Evolutionary conservation across 2,329 filamentous ascomycete genomes (phyloP).

Genomic region (Arthrobotrys sinensis): DNA sequence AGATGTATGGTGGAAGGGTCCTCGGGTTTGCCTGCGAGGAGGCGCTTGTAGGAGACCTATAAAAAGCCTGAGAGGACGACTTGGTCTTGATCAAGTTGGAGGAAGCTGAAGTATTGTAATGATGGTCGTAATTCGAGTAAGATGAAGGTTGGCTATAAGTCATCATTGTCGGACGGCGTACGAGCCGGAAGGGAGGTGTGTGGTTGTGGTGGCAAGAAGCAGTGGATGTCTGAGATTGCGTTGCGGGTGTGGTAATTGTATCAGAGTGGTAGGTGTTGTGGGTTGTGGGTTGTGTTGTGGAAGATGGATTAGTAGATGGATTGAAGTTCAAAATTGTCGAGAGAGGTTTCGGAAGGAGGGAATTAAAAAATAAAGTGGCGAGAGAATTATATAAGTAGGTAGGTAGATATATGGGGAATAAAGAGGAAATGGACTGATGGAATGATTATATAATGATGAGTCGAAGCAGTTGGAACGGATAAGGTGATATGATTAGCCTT

Average conservation of each 20-base stretch:
- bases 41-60: slow-evolving; percentile 33
- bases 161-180: slow-evolving; percentile 50
- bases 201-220: slow-evolving; percentile 14
- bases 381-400: not conserved
- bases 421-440: not conserved
- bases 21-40: slow-evolving; percentile 54
- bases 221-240: slow-evolving; percentile 16
- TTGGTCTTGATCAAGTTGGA: slow-evolving; percentile 25
- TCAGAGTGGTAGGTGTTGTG: slow-evolving; percentile 4
- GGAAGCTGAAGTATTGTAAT: slow-evolving; percentile 14
- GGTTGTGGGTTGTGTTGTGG: slow-evolving; percentile 20
- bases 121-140: slow-evolving; percentile 47
- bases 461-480: slow-evolving; percentile 25
- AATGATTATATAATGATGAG: slow-evolving; percentile 55
- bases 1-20: slow-evolving; percentile 62
- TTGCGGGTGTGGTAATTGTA: slow-evolving; percentile 12
- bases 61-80: slow-evolving; percentile 31
- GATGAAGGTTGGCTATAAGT: slow-evolving; percentile 50
- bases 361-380: not conserved
- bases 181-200: slow-evolving; percentile 17
- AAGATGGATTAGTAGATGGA: not conserved
- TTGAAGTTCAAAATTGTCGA: slow-evolving; percentile 10
- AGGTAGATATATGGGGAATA: too few species aligned
- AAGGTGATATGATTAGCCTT: slow-evolving; percentile 35
- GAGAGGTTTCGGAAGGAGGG: slow-evolving; percentile 16